Conservation (phyloP, 2,329 filamentous ascomycete genomes). For the Colletotrichum cereale region DNA sequence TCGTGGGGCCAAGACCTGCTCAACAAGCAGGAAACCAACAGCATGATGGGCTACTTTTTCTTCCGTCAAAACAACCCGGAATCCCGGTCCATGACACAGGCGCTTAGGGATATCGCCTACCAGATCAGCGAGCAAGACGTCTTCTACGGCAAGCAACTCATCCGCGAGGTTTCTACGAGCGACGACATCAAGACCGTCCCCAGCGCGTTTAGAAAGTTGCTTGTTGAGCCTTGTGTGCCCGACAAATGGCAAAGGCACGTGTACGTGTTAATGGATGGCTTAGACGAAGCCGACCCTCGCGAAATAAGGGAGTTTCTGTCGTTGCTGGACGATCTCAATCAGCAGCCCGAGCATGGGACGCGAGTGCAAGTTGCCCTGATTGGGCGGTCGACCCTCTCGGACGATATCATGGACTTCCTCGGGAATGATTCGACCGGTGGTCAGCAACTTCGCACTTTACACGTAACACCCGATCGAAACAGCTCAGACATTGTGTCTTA, state of each 20-base stretch:
- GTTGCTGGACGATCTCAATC: constrained; percentile 48
- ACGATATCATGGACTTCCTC: constrained; percentile 54
- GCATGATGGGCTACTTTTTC: constrained; percentile 60
- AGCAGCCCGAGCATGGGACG: constrained; percentile 39
- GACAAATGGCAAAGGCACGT: constrained; percentile 50
- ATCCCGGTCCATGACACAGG: constrained; percentile 59
- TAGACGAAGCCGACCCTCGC: constrained; percentile 58
- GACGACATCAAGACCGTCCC: constrained; percentile 59
- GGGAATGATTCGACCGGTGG: constrained; percentile 43
- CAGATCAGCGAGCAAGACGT: constrained; percentile 61
- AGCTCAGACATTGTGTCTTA: constrained; percentile 57
- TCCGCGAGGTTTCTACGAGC: constrained; percentile 49
- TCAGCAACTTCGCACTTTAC: constrained; percentile 53
- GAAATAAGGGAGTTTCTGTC: constrained; percentile 54
- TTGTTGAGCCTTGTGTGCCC: constrained; percentile 54
- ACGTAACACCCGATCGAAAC: constrained; percentile 58
- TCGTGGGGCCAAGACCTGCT: constrained; percentile 52
- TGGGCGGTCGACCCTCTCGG: constrained; percentile 57
- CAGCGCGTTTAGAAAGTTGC: constrained; percentile 57
- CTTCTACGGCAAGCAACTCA: constrained; percentile 57
- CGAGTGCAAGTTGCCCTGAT: constrained; percentile 55
- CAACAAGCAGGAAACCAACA: constrained; percentile 36
- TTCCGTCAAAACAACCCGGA: constrained; percentile 62
- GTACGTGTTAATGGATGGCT: constrained; percentile 60
- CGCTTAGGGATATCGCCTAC: constrained; percentile 59